Evolutionary conservation across 1,284 basidiomycete genomes (phyloP), one percentile per base, ranked within the genome.

Genomic region (Taiwanofungus camphoratus): DNA sequence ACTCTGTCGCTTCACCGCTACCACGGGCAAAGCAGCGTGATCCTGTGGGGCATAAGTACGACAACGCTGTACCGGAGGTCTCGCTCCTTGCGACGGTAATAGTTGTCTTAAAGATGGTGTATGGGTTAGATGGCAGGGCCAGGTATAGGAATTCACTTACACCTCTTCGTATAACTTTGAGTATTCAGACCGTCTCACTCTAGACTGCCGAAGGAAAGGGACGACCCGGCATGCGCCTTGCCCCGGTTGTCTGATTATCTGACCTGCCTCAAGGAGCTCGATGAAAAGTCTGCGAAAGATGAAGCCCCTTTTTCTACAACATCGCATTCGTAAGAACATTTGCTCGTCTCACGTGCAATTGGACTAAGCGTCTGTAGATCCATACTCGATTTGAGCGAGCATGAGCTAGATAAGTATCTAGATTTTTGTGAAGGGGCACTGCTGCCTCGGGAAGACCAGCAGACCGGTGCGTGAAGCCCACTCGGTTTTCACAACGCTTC

Each of bases 31-130:
- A 63, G 45, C 53, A 55, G 24, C 54, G 57, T n/a, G 76, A 77
- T 49, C 66, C 69, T 13, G 64, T 64, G 30, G 60, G 62, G 29
- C 76, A 79, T 57, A 71, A 69, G 44, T 66, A 69, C 44, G 82
- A 87, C 59, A 76, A 74, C 54, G 71, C 79, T 16, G 80, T 90
- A 7, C 78, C 86, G n/a, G 92, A 95, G 59, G 68, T 90, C 20
- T 73, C 78, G 4, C 65, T 94, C 18, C 65, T 79, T 36, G 79
- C 79, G 1, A 72, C 72, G 5, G 74, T 77, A 41, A 70, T 92
- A 13, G 69, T 92, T 3, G 77, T 83, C 22, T 69, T 92, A 58
- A 93, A 92, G 64, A 69, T 93, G 67, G 74, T 82, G 8, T 92
- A 93, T 55, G 90, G 91, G 1, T 60, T 93, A 22, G 89, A 92